Conservation (phyloP, 73 alveolate species). For the Paramecium biaurelia region DNA sequence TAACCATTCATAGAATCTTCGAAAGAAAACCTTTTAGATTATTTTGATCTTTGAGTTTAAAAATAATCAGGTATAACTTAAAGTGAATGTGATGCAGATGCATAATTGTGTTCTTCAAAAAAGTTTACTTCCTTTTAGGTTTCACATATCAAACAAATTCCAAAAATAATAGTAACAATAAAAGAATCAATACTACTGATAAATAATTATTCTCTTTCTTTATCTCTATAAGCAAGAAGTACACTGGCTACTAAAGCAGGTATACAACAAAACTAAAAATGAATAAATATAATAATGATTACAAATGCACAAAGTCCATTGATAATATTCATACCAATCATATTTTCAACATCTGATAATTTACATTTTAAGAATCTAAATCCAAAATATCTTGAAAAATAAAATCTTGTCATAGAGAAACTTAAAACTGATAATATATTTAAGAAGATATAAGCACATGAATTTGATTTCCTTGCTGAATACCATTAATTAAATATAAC, state of each 20-base stretch:
- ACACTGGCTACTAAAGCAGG: background rate
- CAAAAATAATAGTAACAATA: background rate
- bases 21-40: background rate
- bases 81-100: background rate
- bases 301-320: slow-evolving; percentile 1
- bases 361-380: slow-evolving; percentile 12
- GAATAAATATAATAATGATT: background rate
- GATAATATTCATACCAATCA: background rate
- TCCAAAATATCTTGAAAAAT: background rate
- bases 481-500: background rate
- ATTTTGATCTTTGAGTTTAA: background rate
- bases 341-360: background rate
- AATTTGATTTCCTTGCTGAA: background rate
- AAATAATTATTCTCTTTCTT: background rate
- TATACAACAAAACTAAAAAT: slow-evolving; percentile 1
- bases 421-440: background rate
- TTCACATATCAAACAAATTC: background rate
- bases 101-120: background rate
- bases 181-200: background rate
- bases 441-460: background rate
- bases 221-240: background rate
- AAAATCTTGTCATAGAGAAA: background rate
- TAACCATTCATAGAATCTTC: background rate
- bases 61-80: background rate
- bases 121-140: background rate